Evolutionary conservation across 192 early-diverging fungal species (phyloP).

Genomic region (Entomortierella parvispora): DNA sequence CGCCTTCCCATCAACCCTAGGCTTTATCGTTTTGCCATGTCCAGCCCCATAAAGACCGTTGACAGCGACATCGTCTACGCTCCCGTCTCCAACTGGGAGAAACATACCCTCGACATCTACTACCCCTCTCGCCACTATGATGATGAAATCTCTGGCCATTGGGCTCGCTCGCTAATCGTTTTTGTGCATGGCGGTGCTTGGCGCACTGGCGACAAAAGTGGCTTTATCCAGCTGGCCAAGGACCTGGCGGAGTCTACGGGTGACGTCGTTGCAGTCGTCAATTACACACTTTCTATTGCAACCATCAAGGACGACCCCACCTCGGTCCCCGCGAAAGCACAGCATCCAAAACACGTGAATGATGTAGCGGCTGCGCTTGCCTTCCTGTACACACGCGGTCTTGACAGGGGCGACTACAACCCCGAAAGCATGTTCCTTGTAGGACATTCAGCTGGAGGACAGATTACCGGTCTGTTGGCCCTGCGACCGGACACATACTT

Average conservation of each 20-base stretch:
- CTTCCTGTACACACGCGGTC: conserved; percentile 51
- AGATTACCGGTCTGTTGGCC: conserved; percentile 69
- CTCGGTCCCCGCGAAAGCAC: conserved; percentile 41
- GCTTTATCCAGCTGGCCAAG: conserved; percentile 62
- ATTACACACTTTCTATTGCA: conserved; percentile 74
- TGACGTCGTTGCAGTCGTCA: conserved; percentile 72
- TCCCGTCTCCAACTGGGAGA: conserved; percentile 47
- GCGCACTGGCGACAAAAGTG: conserved; percentile 79
- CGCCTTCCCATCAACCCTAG: conserved; percentile 19
- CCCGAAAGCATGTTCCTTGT: conserved; percentile 62
- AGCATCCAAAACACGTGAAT: conserved; percentile 76
- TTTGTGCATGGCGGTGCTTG: conserved; percentile 91
- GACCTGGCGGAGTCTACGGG: conserved; percentile 56
- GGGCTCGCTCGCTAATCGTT: conserved; percentile 62
- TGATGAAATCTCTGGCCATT: neutral
- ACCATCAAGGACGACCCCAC: conserved; percentile 27
- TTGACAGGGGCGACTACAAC: conserved; percentile 34
- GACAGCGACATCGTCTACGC: conserved; percentile 34
- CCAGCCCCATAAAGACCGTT: neutral
- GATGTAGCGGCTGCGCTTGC: conserved; percentile 70
- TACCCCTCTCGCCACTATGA: conserved; percentile 33
- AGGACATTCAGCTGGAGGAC: conserved; percentile 86
- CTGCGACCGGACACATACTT: conserved; percentile 57
- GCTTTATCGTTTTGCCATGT: neutral
- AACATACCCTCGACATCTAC: conserved; percentile 74